phyloP scores from a whole-genome alignment of 2,329 filamentous ascomycete genomes.

The Claviceps paspali region DNA sequence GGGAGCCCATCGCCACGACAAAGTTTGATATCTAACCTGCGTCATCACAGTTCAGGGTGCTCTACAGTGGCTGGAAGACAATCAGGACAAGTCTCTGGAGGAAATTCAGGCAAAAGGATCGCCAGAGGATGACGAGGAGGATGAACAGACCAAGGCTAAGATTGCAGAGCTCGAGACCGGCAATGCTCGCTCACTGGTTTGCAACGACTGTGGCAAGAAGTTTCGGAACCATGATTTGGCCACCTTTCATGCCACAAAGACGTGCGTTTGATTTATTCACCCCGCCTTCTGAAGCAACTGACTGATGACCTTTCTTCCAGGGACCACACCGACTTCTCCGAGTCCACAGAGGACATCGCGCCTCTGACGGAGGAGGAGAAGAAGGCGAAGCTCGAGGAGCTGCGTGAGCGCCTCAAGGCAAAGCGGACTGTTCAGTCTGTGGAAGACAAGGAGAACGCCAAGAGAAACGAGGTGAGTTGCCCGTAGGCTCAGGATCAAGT shows the following conservation, averaged over 20 bases:
- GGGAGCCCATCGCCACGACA: too few relatives aligned
- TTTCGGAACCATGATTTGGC: conserved; percentile 71
- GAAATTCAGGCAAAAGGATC: conserved; percentile 47
- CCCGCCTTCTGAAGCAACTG: neutral
- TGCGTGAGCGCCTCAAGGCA: conserved; percentile 53
- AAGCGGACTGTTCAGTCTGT: conserved; percentile 56
- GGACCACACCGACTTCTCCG: conserved; percentile 78
- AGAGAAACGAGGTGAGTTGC: conserved; percentile 62
- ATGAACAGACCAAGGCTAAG: conserved; percentile 33
- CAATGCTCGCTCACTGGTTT: conserved; percentile 64
- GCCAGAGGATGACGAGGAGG: conserved; percentile 32
- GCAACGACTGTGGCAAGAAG: conserved; percentile 88
- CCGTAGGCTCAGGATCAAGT: too few relatives aligned
- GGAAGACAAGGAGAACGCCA: conserved; percentile 66
- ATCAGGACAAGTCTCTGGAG: conserved; percentile 75
- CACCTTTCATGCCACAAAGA: conserved; percentile 82
- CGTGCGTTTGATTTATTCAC: conserved; percentile 24
- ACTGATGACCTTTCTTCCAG: conserved; percentile 21
- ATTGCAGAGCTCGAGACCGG: conserved; percentile 54
- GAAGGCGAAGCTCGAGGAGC: conserved; percentile 59
- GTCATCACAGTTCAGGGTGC: conserved; percentile 59
- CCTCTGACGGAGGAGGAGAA: conserved; percentile 88
- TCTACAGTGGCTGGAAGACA: conserved; percentile 87
- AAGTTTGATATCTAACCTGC: conserved; percentile 1
- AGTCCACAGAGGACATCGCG: conserved; percentile 84